These are phyloP conservation scores for Pistacia vera DNA, from an alignment of 345 rosid genomes.

Conservation along the genomic window DNA sequence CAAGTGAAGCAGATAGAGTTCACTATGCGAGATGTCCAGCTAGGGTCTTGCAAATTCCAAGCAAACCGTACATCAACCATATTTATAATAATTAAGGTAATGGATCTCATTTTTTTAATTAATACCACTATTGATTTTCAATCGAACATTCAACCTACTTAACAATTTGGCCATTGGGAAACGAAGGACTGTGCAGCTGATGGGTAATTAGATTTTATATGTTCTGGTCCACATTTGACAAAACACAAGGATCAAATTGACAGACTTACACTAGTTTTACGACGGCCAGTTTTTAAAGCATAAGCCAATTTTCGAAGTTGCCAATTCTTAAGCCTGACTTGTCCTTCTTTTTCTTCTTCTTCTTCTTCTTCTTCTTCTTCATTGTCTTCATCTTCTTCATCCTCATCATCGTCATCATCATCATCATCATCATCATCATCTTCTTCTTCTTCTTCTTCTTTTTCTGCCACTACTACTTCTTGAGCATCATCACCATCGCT, in stretches of 20 bases:
- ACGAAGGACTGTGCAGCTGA: too few relatives aligned
- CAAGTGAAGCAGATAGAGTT: neutral
- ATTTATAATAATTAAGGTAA: neutral
- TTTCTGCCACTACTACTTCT: slow-evolving; percentile 30
- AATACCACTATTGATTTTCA: neutral
- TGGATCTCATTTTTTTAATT: neutral
- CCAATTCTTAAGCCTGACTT: slow-evolving; percentile 75
- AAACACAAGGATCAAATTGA: neutral
- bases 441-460: slow-evolving; percentile 45
- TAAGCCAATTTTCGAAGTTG: slow-evolving; percentile 80
- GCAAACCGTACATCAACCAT: neutral
- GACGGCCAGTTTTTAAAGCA: slow-evolving; percentile 78
- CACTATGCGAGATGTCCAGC: neutral
- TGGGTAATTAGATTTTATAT: neutral
- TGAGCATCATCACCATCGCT: slow-evolving; percentile 24
- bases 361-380: slow-evolving; percentile 35
- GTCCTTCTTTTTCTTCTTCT: slow-evolving; percentile 37
- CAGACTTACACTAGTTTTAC: slow-evolving; percentile 75
- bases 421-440: too few relatives aligned
- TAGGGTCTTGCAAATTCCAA: neutral
- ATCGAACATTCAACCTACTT: slow-evolving; percentile 1
- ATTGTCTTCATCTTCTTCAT: neutral
- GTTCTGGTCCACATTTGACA: neutral
- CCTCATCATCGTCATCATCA: too few relatives aligned
- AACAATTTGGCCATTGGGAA: neutral